Conservation (phyloP, 2,329 filamentous ascomycete species). For the Thielaviopsis musarum region DNA sequence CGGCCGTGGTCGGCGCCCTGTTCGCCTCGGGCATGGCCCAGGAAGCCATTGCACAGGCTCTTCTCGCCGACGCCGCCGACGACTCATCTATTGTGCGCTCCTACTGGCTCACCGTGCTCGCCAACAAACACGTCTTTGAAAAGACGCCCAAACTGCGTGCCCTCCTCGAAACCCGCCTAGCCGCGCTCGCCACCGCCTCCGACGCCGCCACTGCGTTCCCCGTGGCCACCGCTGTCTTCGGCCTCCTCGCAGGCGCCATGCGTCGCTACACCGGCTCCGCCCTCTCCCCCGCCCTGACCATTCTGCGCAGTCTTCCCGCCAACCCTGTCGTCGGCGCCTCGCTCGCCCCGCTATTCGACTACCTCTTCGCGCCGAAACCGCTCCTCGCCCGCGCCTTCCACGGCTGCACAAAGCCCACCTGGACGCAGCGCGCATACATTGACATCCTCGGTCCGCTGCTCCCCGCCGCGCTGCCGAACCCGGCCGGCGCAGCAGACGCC, state of each 20-base stretch:
- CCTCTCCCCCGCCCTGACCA: constrained; percentile 19
- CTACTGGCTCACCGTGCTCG: constrained; percentile 23
- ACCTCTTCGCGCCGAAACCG: constrained; percentile 24
- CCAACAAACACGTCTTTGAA: constrained; percentile 29
- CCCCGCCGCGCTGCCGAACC: constrained; percentile 23
- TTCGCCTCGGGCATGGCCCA: constrained; percentile 22
- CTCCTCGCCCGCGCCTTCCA: constrained; percentile 25
- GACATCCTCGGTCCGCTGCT: constrained; percentile 30
- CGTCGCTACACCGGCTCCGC: constrained; percentile 23
- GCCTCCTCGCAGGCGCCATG: constrained; percentile 19
- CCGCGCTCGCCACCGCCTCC: background rate
- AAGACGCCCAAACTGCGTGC: constrained; percentile 13
- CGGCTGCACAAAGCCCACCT: constrained; percentile 28
- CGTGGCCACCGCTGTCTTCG: constrained; percentile 16
- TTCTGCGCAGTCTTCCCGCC: constrained; percentile 21
- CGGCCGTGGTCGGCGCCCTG: constrained; percentile 21
- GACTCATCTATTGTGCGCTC: background rate
- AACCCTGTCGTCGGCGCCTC: constrained; percentile 20
- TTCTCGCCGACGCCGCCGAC: constrained; percentile 2
- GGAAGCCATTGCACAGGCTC: constrained; percentile 16
- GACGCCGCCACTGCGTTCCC: background rate
- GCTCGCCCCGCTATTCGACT: constrained; percentile 26
- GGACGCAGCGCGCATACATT: constrained; percentile 33
- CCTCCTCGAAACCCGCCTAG: constrained; percentile 13
- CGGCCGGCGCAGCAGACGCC: constrained; percentile 17